A percentile compares a stretch with the other conserved stretches of the same genome.
Conservation (phyloP, 352 stramenopile genomes). For the Pythium sp. region DNA sequence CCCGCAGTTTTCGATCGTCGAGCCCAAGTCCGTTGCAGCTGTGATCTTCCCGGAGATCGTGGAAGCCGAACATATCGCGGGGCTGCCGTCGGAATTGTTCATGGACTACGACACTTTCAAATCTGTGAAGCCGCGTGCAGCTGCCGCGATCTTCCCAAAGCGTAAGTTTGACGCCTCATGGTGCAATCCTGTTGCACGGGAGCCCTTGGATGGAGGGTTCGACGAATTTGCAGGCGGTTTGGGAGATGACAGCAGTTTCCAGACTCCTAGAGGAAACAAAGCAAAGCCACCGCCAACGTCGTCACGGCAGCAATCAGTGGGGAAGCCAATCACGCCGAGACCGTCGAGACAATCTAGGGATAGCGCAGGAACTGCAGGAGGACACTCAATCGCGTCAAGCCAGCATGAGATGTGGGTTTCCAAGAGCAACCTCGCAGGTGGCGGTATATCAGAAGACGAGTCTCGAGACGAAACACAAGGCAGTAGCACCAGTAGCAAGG, state of each 20-base stretch:
- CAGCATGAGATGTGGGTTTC: neutral
- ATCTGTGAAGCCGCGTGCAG: conserved; percentile 44
- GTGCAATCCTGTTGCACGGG: conserved; percentile 63
- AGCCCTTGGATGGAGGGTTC: conserved; percentile 1
- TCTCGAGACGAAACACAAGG: no score
- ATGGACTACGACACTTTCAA: conserved; percentile 76
- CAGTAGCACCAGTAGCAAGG: conserved; percentile 6
- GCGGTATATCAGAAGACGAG: neutral
- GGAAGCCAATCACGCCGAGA: conserved; percentile 1
- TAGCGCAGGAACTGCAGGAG: neutral
- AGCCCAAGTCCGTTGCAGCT: conserved; percentile 31
- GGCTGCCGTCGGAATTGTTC: conserved; percentile 52
- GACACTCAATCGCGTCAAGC: neutral
- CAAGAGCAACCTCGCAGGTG: neutral
- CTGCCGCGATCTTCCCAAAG: conserved; percentile 49
- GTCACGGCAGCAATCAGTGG: neutral
- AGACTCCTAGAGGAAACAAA: neutral
- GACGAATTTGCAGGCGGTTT: neutral
- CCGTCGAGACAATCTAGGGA: conserved; percentile 1
- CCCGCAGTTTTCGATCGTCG: conserved; percentile 43
- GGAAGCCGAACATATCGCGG: conserved; percentile 24
- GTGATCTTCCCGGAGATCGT: conserved; percentile 51
- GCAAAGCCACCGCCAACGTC: neutral
- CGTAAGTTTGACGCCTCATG: conserved; percentile 64
- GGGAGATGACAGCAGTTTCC: neutral